Percentiles rank a stretch among this genome's conserved stretches.
Evolutionary conservation across 176 grass and related monocot genomes (phyloP).

Genomic region (Chloris gayana): DNA sequence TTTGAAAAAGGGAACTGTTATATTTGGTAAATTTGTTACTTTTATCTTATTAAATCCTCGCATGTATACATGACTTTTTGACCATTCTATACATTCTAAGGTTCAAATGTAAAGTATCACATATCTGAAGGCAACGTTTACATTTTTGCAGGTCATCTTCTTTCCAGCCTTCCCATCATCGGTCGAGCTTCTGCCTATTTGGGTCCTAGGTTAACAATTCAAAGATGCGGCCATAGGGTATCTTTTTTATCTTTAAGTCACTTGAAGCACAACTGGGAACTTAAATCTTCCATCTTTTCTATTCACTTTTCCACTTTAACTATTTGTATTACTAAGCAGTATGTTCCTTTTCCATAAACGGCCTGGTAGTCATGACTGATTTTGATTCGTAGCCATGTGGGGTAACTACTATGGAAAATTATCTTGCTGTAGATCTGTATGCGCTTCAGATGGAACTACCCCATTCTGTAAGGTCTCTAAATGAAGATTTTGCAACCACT

Average conservation of each 20-base stretch:
- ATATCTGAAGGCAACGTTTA: background rate
- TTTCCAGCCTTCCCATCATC: background rate
- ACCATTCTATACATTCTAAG: background rate
- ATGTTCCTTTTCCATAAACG: background rate
- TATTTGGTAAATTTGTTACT: conserved; percentile 2
- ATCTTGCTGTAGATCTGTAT: background rate
- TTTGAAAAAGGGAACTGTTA: background rate
- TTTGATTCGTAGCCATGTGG: background rate
- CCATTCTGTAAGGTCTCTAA: background rate
- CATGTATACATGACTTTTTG: background rate
- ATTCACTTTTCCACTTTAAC: background rate
- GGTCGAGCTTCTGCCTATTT: background rate
- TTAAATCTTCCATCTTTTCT: background rate
- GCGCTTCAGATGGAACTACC: background rate
- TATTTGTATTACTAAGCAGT: background rate
- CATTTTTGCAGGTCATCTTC: conserved; percentile 7
- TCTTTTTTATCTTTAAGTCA: background rate
- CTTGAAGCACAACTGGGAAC: conserved; percentile 1
- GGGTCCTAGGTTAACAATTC: background rate
- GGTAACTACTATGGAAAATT: background rate
- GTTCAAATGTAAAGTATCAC: conserved; percentile 17
- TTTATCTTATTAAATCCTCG: background rate
- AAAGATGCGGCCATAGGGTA: conserved; percentile 10
- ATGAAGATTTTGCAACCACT: background rate
- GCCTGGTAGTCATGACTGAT: background rate